Evolutionary conservation across 371 early-diverging fungal species (phyloP), one percentile per base, ranked within the genome.

Genomic region (Syncephalastrum contaminatum): DNA sequence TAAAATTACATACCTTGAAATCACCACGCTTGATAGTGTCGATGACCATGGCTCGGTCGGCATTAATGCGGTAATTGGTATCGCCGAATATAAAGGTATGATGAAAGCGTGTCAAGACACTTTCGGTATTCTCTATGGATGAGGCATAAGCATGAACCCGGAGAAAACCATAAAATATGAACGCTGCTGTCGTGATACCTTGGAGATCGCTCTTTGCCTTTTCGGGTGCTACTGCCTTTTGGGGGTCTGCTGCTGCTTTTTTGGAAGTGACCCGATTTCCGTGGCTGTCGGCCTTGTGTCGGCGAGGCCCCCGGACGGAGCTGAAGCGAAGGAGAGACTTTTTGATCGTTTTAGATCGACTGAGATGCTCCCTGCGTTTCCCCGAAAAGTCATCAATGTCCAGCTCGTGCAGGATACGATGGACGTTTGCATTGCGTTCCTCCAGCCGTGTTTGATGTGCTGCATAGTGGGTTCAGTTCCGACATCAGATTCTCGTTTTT

Each of bases 71-170:
- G 65, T 91, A 91, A 62, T 93, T 91, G 50, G 91, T 72, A 62
- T 93, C 93, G 22, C 93, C 93, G 56, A 88, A 82, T 69, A 87
- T 80, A 59, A 93, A 90, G 2, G 81, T 75, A 54, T 82, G 84
- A 63, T 91, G 88, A 67, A 84, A 88, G 47, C 73, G 75, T 4
- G 83, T 77, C 7, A 49, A 40, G 7, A 60, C 59, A 47, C 53
- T 53, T 15, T 6, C 36, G 25, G 15, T 18, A 43, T 22, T 22
- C 39, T 39, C n/a, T 36, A 30, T 30, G 36, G 10, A 30, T 5
- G 36, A 10, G 36, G 36, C 2, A 30, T 30, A 30, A 30, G 36
- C 36, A 30, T 12, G 10, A 12, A 12, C 36, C 12, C 36, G 12
- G 12, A 30, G 12, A 30, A 30, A 30, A 30, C 15, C 20, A 30